Evolutionary conservation across 768 basidiomycete species (phyloP), one percentile per base, ranked within the genome.

Genomic region (Tubosaeta sp.): DNA sequence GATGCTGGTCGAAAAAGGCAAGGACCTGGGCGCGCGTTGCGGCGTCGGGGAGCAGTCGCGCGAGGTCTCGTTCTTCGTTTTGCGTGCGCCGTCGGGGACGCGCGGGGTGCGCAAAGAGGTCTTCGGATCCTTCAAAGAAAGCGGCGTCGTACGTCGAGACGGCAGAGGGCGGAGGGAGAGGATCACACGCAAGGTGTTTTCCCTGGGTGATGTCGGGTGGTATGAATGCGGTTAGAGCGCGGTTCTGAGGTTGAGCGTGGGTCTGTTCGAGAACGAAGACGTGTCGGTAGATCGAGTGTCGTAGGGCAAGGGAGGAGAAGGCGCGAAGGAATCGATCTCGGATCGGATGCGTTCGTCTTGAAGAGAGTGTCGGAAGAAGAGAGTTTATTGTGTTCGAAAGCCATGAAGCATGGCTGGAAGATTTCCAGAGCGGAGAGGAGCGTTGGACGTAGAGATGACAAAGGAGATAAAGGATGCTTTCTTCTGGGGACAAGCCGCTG

Each of bases 381-480:
- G 57, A 56, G 3, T 70, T 65, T 42, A 86, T 72, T 2, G 82
- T 84, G n/a, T 71, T 66, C 1, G 78, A 62, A 59, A 97, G 83
- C 94, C 94, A 97, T 0, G 76, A 65, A 1, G 79, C 62, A 31
- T 78, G 73, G 1, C 66, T 61, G 0, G 86, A 72, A 13, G 86
- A 83, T 72, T 95, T 97, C 94, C 94, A 98, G 3, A 95, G 66
- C 0, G 83, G 66, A 9, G 71, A 75, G 0, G 91, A 88, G 7
- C 91, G 86, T 39, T 86, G 82, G 4, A 80, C 89, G 66, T 98
- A 98, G 22, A 97, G 81, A 62, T 94, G 90, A 0, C 90, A 88
- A 4, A 97, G 78, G 8, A 97, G 80, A 58, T 97, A 87, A 0
- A 92, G 71, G 3, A 79, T 77, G 9, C 74, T 68, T 25, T 78